phyloP scores from a whole-genome alignment of 371 early-diverging fungal species.

The Rhizopus delemar region DNA sequence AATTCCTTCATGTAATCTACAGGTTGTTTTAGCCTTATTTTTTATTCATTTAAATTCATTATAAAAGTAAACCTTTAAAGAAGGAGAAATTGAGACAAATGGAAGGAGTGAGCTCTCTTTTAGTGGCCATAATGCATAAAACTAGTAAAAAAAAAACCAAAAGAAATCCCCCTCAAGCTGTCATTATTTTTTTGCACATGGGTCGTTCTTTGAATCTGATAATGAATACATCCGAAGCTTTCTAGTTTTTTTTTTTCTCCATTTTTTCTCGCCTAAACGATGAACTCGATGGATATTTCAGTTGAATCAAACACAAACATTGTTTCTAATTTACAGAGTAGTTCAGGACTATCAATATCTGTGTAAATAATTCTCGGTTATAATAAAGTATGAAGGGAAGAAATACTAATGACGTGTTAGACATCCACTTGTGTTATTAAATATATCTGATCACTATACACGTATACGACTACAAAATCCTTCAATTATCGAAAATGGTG shows the following conservation, averaged over 20 bases:
- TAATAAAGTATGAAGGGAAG: not conserved
- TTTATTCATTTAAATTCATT: not conserved
- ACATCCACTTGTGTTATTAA: conserved; percentile 84
- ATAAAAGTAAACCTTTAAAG: conserved; percentile 60
- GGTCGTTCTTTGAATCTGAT: not conserved
- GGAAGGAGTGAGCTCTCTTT: conserved; percentile 36
- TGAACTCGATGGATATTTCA: conserved; percentile 50
- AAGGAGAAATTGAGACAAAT: conserved; percentile 69
- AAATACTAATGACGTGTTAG: conserved; percentile 34
- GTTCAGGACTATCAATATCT: conserved; percentile 49
- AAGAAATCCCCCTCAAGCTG: conserved; percentile 1
- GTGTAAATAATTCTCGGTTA: conserved; percentile 30
- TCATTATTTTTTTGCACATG: not conserved
- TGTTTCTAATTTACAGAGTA: conserved; percentile 35
- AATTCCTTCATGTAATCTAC: conserved; percentile 69
- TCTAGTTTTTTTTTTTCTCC: not conserved
- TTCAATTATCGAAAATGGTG: conserved; percentile 42
- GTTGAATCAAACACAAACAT: conserved; percentile 30
- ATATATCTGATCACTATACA: conserved; percentile 86
- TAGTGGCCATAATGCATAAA: conserved; percentile 20
- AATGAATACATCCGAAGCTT: not conserved
- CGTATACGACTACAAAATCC: conserved; percentile 66
- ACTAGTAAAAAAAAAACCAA: not conserved
- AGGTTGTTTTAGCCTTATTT: not conserved
- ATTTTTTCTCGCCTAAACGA: conserved; percentile 6